Base-by-base conservation (phyloP, 2,329 filamentous ascomycete species). In the Didymella lethalis region DNA sequence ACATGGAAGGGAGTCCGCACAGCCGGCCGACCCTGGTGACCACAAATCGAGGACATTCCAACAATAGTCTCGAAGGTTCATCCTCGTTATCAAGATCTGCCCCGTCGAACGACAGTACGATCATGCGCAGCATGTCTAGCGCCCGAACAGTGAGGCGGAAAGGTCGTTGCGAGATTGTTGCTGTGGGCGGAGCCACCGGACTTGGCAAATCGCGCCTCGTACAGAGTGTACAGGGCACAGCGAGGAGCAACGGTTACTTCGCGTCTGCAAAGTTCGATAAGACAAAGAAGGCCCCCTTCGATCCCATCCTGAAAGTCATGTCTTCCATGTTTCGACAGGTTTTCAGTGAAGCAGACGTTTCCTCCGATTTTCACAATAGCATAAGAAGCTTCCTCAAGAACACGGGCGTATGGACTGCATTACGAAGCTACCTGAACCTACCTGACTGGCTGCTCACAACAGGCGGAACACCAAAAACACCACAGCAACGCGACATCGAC, bases 311-410 rank as follows among this genome's bases (percentile, higher is more conserved):
- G 18, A 83, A 82, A 60, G 78, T 87, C n/a, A 80, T 89, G 76
- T 84, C 84, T 7, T 86, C 84, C 36, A 75, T 88, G 18, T 84
- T 89, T 56, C 82, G 86, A 26, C 86, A 89, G 62, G 87, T 88
- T 7, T 89, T 88, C 66, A 87, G 85, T 1, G 86, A 89, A 68
- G 82, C 84, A 34, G 85, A 89, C 71, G 83, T 89, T 16, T 81
- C 78, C 10, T 86, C 85, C 1, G 82, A 85, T 0, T 88, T 88
- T 59, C 86, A 89, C 65, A 82, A 86, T 58, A 83, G 81, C 61
- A 76, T 89, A 12, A 79, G 86, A 20, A 77, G 78, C 14, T 83
- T 83, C 44, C 77, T 88, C 4, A 80, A 81, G 46, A 84, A 85
- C 10, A 71, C 69, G 10, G 74, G 74, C 7, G 81, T 86, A 60